Evolutionary conservation across 768 basidiomycete genomes (phyloP).

Genomic region (Postia placenta): DNA sequence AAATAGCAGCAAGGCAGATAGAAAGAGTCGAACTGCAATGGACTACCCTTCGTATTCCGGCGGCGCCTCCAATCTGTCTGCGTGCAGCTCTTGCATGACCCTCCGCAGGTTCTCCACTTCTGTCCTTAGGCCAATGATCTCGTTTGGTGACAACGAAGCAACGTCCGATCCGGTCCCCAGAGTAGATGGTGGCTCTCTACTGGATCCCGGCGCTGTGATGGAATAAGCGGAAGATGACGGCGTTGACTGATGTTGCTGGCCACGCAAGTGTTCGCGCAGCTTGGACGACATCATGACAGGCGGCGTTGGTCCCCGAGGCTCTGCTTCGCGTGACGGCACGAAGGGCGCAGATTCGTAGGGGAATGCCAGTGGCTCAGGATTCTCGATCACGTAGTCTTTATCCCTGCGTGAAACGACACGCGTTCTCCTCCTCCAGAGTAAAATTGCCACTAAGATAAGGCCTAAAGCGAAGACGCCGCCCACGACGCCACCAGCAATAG

Average conservation of each 20-base stretch:
- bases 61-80: slow-evolving; percentile 18
- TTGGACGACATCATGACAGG: not conserved
- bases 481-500: slow-evolving; percentile 6
- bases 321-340: not conserved
- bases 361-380: not conserved
- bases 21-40: too few species aligned
- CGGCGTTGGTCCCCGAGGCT: not conserved
- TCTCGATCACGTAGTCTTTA: not conserved
- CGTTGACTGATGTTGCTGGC: not conserved
- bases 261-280: not conserved
- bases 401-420: not conserved
- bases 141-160: slow-evolving; percentile 10
- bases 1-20: too few species aligned
- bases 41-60: slow-evolving; percentile 11
- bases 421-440: not conserved
- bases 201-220: not conserved
- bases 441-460: not conserved
- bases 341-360: not conserved
- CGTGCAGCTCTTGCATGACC: slow-evolving; percentile 20
- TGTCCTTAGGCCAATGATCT: slow-evolving; percentile 19
- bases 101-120: slow-evolving; percentile 25
- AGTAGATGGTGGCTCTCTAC: slow-evolving; percentile 1
- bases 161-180: not conserved
- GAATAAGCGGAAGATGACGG: not conserved
- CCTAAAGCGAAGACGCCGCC: slow-evolving; percentile 1